Base-by-base conservation (phyloP, 1,284 basidiomycete species). In the Kwoniella shivajii region DNA sequence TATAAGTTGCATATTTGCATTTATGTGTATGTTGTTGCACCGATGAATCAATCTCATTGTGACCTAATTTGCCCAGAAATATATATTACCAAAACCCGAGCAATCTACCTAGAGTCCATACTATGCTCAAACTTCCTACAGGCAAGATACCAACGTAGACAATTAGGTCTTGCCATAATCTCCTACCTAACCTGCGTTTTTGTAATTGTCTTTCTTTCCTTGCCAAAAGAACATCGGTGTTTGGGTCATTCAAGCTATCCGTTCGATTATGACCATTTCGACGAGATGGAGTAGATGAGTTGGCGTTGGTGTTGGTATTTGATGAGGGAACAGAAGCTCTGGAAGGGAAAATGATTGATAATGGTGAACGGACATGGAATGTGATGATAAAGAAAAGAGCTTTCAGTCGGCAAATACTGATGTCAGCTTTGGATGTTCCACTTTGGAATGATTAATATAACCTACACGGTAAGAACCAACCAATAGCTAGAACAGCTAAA, bases 381-480 rank as follows among this genome's bases (percentile, higher is more conserved):
- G 78, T 78, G 57, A 78, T 73, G 63, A 80, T 76, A 69, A 79
- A 80, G 66, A 78, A 76, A 31, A 80, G 59, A 24, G 77, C 76
- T 78, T 58, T 11, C 24, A 9, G 6, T 20, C 16, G 31, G 22
- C 22, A 29, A 13, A 30, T 4, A 44, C 18, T 33, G 6, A n/a
- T 9, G 9, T 34, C 16, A 27, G 26, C 44, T 16, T 16, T 47
- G 22, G n/a, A 31, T 11, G 4, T 16, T 6, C 33, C 33, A 34
- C 16, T 7, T 9, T 13, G 47, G 27, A 11, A n/a, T 31, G 10
- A 44, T 16, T 18, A 13, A 46, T 13, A 16, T 26, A 22, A 61
- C 76, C 63, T 51, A 78, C 77, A 70, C 30, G 78, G 78, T n/a
- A 79, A 49, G 18, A 79, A 65, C 74, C 76, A 79, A 3, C 74